Evolutionary conservation across 169 alveolate genomes (phyloP), one percentile per base, ranked within the genome.

Genomic region (Cryptosporidium muris): DNA sequence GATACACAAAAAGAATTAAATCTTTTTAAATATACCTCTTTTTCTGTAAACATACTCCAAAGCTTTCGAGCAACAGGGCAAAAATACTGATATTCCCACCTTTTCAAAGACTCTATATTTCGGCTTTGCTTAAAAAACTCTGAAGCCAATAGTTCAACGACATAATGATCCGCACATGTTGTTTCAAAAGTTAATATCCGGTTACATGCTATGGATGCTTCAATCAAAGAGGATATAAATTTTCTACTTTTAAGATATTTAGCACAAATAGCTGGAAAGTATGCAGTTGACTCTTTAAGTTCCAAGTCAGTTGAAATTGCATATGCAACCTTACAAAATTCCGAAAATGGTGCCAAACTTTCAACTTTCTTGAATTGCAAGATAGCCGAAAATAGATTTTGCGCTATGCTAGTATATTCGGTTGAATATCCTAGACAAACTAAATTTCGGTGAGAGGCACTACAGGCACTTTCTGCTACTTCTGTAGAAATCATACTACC

Each of bases 81-180:
- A 25, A 74, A 74, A 74, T 74, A 74, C 16, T 54, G 74, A 25
- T 43, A 5, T 60, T 74, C 85, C 85, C 85, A 74, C 16, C 60
- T 74, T 58, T 58, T 74, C 34, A 74, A 40, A 43, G 85, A 74
- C 36, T 74, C 60, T 9, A 74, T 74, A 45, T 37, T 60, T 74
- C 40, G 54, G 12, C 85, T 74, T 25, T 56, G 42, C 60, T 43
- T 74, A 60, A 8, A 74, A 60, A 74, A 58, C 37, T 74, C 85
- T 25, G 85, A 74, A 6, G 38, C 85, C 62, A 74, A 45, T 38
- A 74, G 60, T 42, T 62, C 54, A 34, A 53, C 63, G 5, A 63
- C 25, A 53, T 47, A 74, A 74, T 60, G 45, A 16, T 74, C 85
- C 40, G 54, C 47, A 45, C 40, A 54, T 9, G 60, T 3, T 14